Conservation (phyloP, 75 land plant genomes). For the Pinus albicaulis region DNA sequence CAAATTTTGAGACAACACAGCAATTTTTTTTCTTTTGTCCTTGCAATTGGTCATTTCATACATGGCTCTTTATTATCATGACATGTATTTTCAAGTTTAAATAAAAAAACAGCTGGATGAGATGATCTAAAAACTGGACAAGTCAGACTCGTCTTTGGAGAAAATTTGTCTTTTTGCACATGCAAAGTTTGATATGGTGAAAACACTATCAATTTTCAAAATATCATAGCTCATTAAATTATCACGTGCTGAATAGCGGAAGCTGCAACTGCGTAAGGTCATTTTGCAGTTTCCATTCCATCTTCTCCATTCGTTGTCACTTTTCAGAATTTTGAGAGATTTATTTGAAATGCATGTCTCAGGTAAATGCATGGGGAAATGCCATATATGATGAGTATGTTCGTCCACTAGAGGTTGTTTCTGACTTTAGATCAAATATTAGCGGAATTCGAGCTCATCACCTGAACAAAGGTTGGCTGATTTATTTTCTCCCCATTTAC, state of each 20-base stretch:
- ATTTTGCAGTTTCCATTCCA: background rate
- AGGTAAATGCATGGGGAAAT: slow-evolving; percentile 96
- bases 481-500: background rate
- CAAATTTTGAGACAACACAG: too few species aligned
- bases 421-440: slow-evolving; percentile 82
- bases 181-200: background rate
- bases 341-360: slow-evolving; percentile 9
- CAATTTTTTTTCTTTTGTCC: too few species aligned
- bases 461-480: slow-evolving; percentile 63
- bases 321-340: background rate
- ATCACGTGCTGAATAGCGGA: background rate
- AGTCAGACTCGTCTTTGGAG: background rate
- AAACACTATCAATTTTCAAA: background rate
- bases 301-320: background rate
- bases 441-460: slow-evolving; percentile 84
- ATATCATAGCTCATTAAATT: background rate
- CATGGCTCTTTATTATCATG: too few species aligned
- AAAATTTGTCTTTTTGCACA: background rate
- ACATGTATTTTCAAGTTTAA: too few species aligned
- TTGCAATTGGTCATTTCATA: background rate
- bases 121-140: background rate
- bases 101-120: too few species aligned
- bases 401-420: slow-evolving; percentile 76
- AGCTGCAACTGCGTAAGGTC: background rate
- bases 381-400: slow-evolving; percentile 95